Conservation (phyloP, 208 protist species). For the Plasmodiophora brassicae region DNA sequence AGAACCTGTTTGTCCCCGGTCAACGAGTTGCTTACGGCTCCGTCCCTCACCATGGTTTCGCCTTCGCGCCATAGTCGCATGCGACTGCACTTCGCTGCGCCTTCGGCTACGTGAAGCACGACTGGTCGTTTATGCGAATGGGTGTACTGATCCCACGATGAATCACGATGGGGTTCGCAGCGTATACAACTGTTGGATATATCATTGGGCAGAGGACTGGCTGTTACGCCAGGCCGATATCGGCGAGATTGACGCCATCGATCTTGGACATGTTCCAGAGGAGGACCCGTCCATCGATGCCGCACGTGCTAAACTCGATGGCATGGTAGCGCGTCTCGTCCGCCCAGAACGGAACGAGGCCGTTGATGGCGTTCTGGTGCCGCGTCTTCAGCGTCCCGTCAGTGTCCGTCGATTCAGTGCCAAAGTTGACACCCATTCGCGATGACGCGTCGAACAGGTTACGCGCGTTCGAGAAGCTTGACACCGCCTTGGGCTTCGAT, state of each 20-base stretch:
- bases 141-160: too few relatives aligned
- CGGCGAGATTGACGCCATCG: neutral
- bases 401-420: neutral
- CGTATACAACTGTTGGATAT: too few relatives aligned
- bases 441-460: constrained; percentile 13
- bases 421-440: neutral
- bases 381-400: neutral
- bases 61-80: too few relatives aligned
- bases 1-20: too few relatives aligned
- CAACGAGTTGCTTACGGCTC: too few relatives aligned
- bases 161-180: too few relatives aligned
- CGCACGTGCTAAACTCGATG: neutral
- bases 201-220: too few relatives aligned
- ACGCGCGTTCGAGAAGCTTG: neutral
- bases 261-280: constrained; percentile 26
- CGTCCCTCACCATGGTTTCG: too few relatives aligned
- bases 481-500: neutral
- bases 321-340: neutral
- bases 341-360: constrained; percentile 9
- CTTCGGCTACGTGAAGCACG: too few relatives aligned
- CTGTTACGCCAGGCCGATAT: neutral
- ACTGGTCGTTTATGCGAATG: too few relatives aligned
- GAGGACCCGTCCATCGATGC: constrained; percentile 17
- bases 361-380: neutral
- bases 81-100: too few relatives aligned